Percentiles rank a stretch among this genome's conserved stretches.
Conservation (phyloP, 169 alveolate species). For the Babesia bigemina region DNA sequence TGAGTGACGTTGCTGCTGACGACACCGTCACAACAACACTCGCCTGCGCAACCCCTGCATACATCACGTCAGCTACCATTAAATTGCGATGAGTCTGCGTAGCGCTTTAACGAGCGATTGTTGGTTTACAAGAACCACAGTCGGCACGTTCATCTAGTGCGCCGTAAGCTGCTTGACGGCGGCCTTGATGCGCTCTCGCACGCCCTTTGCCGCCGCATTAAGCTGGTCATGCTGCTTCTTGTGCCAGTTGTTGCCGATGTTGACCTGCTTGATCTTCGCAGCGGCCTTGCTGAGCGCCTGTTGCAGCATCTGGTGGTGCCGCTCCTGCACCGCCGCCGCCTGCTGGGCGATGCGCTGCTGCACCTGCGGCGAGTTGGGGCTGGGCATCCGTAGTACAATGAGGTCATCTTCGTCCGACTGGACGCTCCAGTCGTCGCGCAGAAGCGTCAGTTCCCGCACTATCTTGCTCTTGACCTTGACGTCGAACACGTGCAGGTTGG, state of each 20-base stretch:
- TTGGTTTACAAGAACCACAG: too few relatives aligned
- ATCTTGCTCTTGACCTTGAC: slow-evolving; percentile 14
- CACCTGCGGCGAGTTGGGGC: slow-evolving; percentile 40
- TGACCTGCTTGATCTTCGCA: slow-evolving; percentile 39
- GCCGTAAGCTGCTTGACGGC: slow-evolving; percentile 21
- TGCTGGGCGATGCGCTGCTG: slow-evolving; percentile 4
- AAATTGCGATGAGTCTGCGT: too few relatives aligned
- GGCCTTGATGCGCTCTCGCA: slow-evolving; percentile 14
- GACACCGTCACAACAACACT: too few relatives aligned
- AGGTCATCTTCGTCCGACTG: slow-evolving; percentile 39
- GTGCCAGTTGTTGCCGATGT: slow-evolving; percentile 63
- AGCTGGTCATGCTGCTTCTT: slow-evolving; percentile 31
- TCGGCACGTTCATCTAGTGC: too few relatives aligned
- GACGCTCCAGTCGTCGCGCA: slow-evolving; percentile 41
- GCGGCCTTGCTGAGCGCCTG: slow-evolving; percentile 31
- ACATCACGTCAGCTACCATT: too few relatives aligned
- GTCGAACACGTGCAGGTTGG: slow-evolving; percentile 41
- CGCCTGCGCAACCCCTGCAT: background rate
- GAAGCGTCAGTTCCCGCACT: slow-evolving; percentile 25
- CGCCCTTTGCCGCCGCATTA: slow-evolving; percentile 17
- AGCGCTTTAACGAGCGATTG: too few relatives aligned
- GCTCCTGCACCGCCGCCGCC: slow-evolving; percentile 21
- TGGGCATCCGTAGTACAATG: slow-evolving; percentile 20
- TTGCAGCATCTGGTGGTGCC: slow-evolving; percentile 20
- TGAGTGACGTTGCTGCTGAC: too few relatives aligned